Base-by-base conservation (phyloP, 495 filamentous ascomycete species). In the Penicillium coffeae region DNA sequence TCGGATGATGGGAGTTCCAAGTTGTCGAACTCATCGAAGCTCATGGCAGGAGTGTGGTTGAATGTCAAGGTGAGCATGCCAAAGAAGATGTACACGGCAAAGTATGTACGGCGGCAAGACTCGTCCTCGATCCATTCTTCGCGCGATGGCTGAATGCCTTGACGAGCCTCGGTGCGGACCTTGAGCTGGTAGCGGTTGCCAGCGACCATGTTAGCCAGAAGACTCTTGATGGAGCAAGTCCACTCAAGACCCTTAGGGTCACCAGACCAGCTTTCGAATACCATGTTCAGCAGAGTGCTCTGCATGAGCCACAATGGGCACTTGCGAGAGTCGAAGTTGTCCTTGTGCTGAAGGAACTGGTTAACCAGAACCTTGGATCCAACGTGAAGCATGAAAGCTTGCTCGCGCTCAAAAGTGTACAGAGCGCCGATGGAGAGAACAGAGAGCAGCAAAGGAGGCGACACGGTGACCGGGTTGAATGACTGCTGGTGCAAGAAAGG, bases 11-110 rank as follows among this genome's bases (percentile, higher is more conserved):
- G 94, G 30, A 98, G 76, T 66, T 93, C 84, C 18, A 97, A 74
- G 52, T 88, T 85, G 61, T 97, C 94, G 57, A 98, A 94, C 68
- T 97, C 94, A 67, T 96, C 94, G 74, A 96, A 96, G 65, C 87
- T 91, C 74, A 97, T 96, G 19, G 90, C 85, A 19, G 94, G 94
- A 2, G 92, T 96, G 68, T 97, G 93, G 68, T 98, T 96, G 78
- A 92, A 98, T 1, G 92, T 95, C 57, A 98, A 68, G 7, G 93
- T 98, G 51, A 98, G 73, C 63, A 97, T 80, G 48, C 93, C 93
- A 60, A 97, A 97, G 82, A 97, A 98, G 71, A 98, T 91, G 70
- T 97, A 97, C 46, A 97, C 92, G n/a, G 93, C 93, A 57, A 90
- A 98, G 73, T 97, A 98, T 2, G 93, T 97, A 38, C 93, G 88